Base-by-base conservation (phyloP, 306 rosid genomes). In the Vigna trinervia region DNA sequence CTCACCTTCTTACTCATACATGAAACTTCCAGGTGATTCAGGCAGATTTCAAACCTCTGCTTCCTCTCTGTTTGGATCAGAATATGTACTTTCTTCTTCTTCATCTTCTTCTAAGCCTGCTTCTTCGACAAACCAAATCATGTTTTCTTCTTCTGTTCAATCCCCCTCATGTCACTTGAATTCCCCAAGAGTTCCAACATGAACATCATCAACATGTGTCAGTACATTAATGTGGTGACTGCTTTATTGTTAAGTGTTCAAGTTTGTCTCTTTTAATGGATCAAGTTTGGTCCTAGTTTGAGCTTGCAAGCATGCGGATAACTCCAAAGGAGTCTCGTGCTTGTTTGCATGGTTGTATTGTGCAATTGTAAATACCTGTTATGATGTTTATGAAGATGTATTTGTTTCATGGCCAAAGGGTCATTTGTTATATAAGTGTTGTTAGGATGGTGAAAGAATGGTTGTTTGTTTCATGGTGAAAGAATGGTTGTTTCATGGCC, bases 1-100 rank as follows among this genome's bases (percentile, higher is more conserved):
- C 13, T 91, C 97, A 0, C 94, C 98, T 67, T 86, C 92, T 0
- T 85, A 87, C 64, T 82, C 90, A 11, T 88, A 88, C 76, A 74
- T 77, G 77, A 82, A 75, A 60, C 92, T 88, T 60, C 77, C 92
- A 3, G 90, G 88, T 0, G 92, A 88, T 48, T 88, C 92, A 0
- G 89, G 89, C 15, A 63, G 85, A 67, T 78, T 79, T 82, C 92
- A 84, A 60, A 6, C 78, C 34, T 60, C 93, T 8, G 82, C 79
- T 56, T 53, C 76, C 60, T 17, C 76, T 56, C 84, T 80, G 30
- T 39, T 70, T 47, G 59, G 61, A 0, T 69, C 87, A 45, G 88
- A 85, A 10, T 48, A 20, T 50, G 73, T 61, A 0, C 28, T 71
- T n/a, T 63, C 80, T 41, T 50, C 85, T 0, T 10, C 88, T 46